Conservation (phyloP, 2,329 filamentous ascomycete genomes). For the Fusarium liriodendri region DNA sequence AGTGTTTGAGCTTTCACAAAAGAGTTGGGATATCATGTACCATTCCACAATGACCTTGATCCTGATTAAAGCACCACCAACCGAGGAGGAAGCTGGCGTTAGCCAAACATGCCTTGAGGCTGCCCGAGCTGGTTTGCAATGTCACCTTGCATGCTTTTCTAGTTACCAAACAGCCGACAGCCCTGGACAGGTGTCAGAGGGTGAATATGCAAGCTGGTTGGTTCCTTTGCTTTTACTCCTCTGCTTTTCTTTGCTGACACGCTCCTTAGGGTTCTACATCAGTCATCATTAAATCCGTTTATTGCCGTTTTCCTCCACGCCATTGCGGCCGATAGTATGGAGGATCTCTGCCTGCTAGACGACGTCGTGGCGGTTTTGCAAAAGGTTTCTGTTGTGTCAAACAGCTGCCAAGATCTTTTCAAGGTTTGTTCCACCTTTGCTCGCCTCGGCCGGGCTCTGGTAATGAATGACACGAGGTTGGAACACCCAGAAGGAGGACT, state of each 20-base stretch:
- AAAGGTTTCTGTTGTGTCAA: not conserved
- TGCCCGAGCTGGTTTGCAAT: not conserved
- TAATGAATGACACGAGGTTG: not conserved
- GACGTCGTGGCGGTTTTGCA: not conserved
- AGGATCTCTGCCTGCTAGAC: not conserved
- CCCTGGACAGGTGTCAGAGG: conserved; percentile 1
- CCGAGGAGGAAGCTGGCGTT: not conserved
- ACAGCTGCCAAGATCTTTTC: not conserved
- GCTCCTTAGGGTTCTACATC: not conserved
- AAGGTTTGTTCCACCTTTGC: conserved; percentile 5
- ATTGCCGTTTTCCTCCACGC: not conserved
- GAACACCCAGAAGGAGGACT: not conserved
- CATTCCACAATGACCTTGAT: conserved; percentile 1
- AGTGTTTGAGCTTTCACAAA: not conserved
- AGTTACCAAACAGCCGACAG: conserved; percentile 1
- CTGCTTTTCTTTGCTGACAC: not conserved
- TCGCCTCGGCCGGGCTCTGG: not conserved
- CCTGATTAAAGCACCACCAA: not conserved
- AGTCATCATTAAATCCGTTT: conserved; percentile 3
- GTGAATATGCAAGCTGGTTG: conserved; percentile 3
- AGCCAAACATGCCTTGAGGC: not conserved
- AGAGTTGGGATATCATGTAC: conserved; percentile 2
- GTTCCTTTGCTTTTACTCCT: not conserved
- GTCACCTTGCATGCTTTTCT: conserved; percentile 3
- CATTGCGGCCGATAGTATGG: not conserved